Evolutionary conservation across 2,329 filamentous ascomycete species (phyloP).

Genomic region (Hymenoscyphus infarciens): DNA sequence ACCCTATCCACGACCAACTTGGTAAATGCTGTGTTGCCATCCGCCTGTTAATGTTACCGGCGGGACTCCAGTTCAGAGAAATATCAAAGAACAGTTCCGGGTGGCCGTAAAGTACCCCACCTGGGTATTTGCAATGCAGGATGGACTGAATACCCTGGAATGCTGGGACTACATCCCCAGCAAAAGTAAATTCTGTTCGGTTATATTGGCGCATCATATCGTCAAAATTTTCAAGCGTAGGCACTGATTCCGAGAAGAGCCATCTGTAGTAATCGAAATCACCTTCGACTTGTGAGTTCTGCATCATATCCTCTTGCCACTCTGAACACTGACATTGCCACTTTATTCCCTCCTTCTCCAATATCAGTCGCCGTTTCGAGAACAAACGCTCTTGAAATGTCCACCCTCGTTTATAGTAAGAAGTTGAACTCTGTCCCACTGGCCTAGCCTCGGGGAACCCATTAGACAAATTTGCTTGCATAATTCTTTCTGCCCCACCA

Average conservation of each 20-base stretch:
- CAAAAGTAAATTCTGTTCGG: not conserved
- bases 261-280: too few relatives aligned
- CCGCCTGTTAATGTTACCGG: not conserved
- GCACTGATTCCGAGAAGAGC: too few relatives aligned
- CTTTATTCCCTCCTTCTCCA: not conserved
- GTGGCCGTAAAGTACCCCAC: not conserved
- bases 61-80: not conserved
- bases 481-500: not conserved
- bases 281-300: not conserved
- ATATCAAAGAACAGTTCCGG: constrained; percentile 3
- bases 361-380: not conserved
- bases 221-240: not conserved
- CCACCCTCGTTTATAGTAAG: constrained; percentile 2
- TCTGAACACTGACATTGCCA: not conserved
- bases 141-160: not conserved
- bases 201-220: not conserved
- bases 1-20: constrained; percentile 4
- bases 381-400: constrained; percentile 3
- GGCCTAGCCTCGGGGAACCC: too few relatives aligned
- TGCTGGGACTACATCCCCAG: constrained; percentile 1
- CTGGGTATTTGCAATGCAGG: not conserved
- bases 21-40: not conserved
- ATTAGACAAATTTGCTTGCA: not conserved
- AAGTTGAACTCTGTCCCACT: not conserved
- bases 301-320: not conserved